These are phyloP conservation scores for Fusarium falciforme DNA, from an alignment of 2,329 filamentous ascomycete genomes.

Conservation along the genomic window DNA sequence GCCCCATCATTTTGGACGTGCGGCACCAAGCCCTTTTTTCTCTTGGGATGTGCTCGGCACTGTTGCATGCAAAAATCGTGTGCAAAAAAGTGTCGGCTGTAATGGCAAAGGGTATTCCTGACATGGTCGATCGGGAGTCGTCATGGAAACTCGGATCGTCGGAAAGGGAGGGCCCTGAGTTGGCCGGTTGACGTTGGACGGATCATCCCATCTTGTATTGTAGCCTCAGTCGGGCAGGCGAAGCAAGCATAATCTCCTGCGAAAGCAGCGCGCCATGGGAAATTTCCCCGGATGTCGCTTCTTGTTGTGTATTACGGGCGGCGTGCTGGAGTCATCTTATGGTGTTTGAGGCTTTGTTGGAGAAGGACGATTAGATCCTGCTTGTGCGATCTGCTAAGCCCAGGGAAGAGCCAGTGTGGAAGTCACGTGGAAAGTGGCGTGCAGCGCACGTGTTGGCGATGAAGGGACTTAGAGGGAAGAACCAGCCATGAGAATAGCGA, in stretches of 20 bases:
- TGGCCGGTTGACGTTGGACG: slow-evolving; percentile 1
- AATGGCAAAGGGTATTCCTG: slow-evolving; percentile 1
- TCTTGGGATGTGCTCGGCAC: background rate
- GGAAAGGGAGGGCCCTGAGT: slow-evolving; percentile 22
- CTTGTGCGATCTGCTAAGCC: slow-evolving; percentile 35
- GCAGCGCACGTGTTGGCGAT: slow-evolving; percentile 11
- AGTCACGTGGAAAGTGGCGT: slow-evolving; percentile 30
- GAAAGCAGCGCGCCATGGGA: slow-evolving; percentile 5
- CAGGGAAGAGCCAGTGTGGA: slow-evolving; percentile 20
- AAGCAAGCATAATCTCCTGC: background rate
- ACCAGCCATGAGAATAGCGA: background rate
- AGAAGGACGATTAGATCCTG: slow-evolving; percentile 36
- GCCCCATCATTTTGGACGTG: slow-evolving; percentile 4
- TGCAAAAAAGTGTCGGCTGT: background rate
- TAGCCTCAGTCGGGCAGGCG: slow-evolving; percentile 3
- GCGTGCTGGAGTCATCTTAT: slow-evolving; percentile 24
- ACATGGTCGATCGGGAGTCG: slow-evolving; percentile 9
- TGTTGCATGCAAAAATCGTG: background rate
- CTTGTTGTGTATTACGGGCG: slow-evolving; percentile 13
- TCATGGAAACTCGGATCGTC: slow-evolving; percentile 33
- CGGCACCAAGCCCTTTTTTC: background rate
- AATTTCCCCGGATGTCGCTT: background rate
- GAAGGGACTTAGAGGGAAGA: background rate
- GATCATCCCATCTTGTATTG: slow-evolving; percentile 14
- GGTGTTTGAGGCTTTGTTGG: slow-evolving; percentile 34